Evolutionary conservation across 2,329 filamentous ascomycete genomes (phyloP).

Genomic region (Cladosporium sp.): DNA sequence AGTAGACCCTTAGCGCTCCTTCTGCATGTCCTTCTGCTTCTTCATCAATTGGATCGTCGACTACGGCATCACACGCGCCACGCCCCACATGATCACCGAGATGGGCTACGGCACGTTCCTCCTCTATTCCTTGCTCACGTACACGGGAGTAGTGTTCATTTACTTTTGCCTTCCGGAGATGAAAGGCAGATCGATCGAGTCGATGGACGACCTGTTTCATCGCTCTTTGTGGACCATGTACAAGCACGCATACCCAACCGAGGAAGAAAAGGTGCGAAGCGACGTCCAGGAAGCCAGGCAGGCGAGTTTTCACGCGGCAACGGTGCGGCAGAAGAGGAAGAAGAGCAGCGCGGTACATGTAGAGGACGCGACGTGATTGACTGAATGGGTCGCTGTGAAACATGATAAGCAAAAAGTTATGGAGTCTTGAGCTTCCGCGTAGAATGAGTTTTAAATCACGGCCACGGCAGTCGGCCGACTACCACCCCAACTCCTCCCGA

Average conservation of each 20-base stretch:
- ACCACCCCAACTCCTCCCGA: neutral
- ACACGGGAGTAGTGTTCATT: slow-evolving; percentile 24
- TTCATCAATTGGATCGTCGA: slow-evolving; percentile 29
- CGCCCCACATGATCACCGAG: slow-evolving; percentile 25
- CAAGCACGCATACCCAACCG: slow-evolving; percentile 25
- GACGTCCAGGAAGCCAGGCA: slow-evolving; percentile 23
- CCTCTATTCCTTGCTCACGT: slow-evolving; percentile 25
- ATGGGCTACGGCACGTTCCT: slow-evolving; percentile 26
- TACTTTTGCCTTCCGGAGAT: slow-evolving; percentile 26
- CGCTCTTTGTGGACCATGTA: slow-evolving; percentile 26
- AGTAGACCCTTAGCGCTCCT: slow-evolving; percentile 12
- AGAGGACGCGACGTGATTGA: neutral
- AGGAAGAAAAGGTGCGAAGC: slow-evolving; percentile 26
- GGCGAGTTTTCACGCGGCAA: slow-evolving; percentile 17
- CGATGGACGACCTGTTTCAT: slow-evolving; percentile 28
- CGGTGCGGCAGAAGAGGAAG: slow-evolving; percentile 7
- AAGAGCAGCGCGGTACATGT: neutral
- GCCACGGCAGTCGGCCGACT: neutral
- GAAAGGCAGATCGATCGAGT: slow-evolving; percentile 26
- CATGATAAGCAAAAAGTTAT: neutral
- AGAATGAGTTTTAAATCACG: neutral
- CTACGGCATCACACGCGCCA: slow-evolving; percentile 25
- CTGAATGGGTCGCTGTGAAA: neutral
- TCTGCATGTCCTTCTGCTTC: slow-evolving; percentile 28
- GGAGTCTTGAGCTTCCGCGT: neutral